phyloP scores from a whole-genome alignment of 2,329 filamentous ascomycete species.

The Zelopaecilomyces penicillatus region DNA sequence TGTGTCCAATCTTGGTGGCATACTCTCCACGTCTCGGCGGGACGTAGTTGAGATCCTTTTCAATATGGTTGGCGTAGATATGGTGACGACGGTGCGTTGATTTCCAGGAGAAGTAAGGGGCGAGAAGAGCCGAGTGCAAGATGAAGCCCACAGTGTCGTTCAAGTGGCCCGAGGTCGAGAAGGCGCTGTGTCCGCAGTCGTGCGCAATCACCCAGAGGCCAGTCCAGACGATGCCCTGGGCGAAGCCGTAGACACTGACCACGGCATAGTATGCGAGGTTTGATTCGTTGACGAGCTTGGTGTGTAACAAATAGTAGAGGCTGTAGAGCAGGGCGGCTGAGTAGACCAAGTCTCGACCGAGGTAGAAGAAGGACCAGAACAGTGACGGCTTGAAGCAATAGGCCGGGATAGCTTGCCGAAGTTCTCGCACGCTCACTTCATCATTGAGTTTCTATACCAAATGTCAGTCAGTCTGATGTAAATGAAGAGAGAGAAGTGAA shows the following conservation, averaged over 20 bases:
- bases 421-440: not conserved
- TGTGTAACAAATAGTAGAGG: not conserved
- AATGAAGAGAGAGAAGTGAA: too few species aligned
- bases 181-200: slow-evolving; percentile 12
- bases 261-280: not conserved
- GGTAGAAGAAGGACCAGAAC: not conserved
- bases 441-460: not conserved
- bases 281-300: not conserved
- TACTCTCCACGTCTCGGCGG: not conserved
- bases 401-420: not conserved
- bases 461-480: too few species aligned
- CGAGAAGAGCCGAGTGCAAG: slow-evolving; percentile 20
- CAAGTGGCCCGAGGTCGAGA: slow-evolving; percentile 6
- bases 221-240: slow-evolving; percentile 1
- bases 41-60: not conserved
- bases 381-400: not conserved
- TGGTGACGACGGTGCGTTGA: not conserved
- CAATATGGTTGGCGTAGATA: not conserved
- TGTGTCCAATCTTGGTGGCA: not conserved
- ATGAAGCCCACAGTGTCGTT: slow-evolving; percentile 11
- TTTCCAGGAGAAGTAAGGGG: slow-evolving; percentile 12
- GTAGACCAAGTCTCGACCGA: not conserved
- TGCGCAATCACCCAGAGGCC: slow-evolving; percentile 11
- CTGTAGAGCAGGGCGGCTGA: not conserved
- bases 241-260: not conserved